phyloP scores from a whole-genome alignment of 345 rosid genomes.

The Eucalyptus paniculata region DNA sequence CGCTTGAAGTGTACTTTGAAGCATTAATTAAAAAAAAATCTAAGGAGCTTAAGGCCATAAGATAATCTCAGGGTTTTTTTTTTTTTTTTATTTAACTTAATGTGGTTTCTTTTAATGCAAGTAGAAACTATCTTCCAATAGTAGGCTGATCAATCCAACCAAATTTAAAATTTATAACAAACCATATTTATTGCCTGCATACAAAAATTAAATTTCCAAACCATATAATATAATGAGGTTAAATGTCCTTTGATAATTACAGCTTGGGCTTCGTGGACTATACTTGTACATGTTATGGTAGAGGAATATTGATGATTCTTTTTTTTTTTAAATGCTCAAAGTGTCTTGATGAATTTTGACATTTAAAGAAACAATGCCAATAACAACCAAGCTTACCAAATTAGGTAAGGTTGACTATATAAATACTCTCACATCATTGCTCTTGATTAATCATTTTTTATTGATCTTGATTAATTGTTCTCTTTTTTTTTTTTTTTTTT shows the following conservation, averaged over 20 bases:
- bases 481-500: neutral
- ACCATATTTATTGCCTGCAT: neutral
- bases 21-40: neutral
- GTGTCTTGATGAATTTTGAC: neutral
- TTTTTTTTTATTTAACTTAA: neutral
- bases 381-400: neutral
- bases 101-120: neutral
- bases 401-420: neutral
- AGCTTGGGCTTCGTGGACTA: neutral
- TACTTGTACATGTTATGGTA: neutral
- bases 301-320: neutral
- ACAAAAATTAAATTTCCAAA: neutral
- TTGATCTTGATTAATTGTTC: neutral
- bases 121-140: neutral
- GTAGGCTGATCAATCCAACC: neutral
- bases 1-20: neutral
- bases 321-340: neutral
- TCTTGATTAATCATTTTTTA: neutral
- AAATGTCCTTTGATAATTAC: neutral
- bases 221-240: neutral
- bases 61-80: neutral
- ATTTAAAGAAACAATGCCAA: neutral
- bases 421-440: neutral
- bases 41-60: neutral
- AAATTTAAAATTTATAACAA: neutral